Percentiles rank a stretch among this genome's conserved stretches.
Evolutionary conservation across 768 basidiomycete genomes (phyloP).

Genomic region (Mycena indigotica): DNA sequence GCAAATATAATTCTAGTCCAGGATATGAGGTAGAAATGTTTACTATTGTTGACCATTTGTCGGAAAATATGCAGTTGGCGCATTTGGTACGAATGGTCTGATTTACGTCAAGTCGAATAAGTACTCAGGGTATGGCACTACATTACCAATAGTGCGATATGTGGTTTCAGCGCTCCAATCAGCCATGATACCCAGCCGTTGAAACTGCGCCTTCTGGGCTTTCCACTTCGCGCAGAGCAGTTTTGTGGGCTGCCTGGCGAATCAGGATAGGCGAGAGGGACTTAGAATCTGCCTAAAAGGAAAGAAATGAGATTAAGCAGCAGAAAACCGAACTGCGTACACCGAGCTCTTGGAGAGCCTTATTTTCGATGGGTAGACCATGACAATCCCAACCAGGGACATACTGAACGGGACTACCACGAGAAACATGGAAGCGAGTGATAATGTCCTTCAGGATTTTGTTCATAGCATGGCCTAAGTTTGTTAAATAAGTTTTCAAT

Average conservation of each 20-base stretch:
- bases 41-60: slow-evolving; percentile 85
- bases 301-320: not conserved
- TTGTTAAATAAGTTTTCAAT: not conserved
- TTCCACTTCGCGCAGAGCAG: slow-evolving; percentile 72
- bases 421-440: slow-evolving; percentile 81
- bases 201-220: slow-evolving; percentile 81
- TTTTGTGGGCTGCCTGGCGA: slow-evolving; percentile 67
- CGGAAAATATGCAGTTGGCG: slow-evolving; percentile 85
- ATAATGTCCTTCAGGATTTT: slow-evolving; percentile 97
- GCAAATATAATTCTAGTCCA: slow-evolving; percentile 3
- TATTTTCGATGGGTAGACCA: slow-evolving; percentile 95
- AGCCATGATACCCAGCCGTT: slow-evolving; percentile 86
- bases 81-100: slow-evolving; percentile 87
- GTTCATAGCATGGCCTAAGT: slow-evolving; percentile 88
- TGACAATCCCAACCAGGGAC: slow-evolving; percentile 98
- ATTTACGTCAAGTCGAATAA: not conserved
- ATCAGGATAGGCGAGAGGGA: slow-evolving; percentile 61
- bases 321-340: slow-evolving; percentile 43
- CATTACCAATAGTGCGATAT: slow-evolving; percentile 83
- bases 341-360: slow-evolving; percentile 76
- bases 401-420: slow-evolving; percentile 85
- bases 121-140: too few species aligned
- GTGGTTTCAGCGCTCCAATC: slow-evolving; percentile 75
- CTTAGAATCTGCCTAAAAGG: slow-evolving; percentile 46
- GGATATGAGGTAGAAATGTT: slow-evolving; percentile 7